Percentiles rank a stretch among this genome's conserved stretches.
Conservation (phyloP, 306 rosid species). For the Ceratonia siliqua region DNA sequence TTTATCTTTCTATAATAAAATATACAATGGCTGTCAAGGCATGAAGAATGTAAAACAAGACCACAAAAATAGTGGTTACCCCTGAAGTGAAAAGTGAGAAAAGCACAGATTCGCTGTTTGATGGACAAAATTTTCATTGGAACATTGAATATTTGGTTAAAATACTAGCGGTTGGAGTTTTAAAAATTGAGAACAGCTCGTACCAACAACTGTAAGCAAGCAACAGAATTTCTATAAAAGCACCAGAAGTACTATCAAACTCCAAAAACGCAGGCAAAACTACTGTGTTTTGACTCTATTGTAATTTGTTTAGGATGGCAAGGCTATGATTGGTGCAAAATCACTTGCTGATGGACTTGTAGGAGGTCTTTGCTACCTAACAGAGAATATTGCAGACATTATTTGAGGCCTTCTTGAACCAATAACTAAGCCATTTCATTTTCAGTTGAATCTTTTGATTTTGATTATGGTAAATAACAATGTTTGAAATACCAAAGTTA, state of each 20-base stretch:
- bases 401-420: not conserved
- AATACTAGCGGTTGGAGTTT: not conserved
- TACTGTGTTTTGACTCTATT: constrained; percentile 11
- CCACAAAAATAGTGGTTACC: not conserved
- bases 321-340: constrained; percentile 12
- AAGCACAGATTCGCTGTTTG: constrained; percentile 1
- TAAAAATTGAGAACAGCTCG: not conserved
- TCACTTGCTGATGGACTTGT: not conserved
- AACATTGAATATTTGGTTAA: not conserved
- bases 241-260: not conserved
- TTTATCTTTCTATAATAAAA: constrained; percentile 22
- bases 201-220: constrained; percentile 7
- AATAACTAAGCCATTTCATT: not conserved
- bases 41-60: constrained; percentile 7
- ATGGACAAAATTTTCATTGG: not conserved
- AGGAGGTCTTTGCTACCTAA: not conserved
- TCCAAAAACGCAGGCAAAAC: constrained; percentile 13
- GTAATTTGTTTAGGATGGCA: not conserved
- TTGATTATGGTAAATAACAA: no score
- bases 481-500: no score
- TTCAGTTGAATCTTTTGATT: not conserved
- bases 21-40: not conserved
- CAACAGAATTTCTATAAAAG: constrained; percentile 20
- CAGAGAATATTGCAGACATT: constrained; percentile 22
- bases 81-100: not conserved